Base-by-base conservation (phyloP, 257 asterid species). In the Perilla frutescens region DNA sequence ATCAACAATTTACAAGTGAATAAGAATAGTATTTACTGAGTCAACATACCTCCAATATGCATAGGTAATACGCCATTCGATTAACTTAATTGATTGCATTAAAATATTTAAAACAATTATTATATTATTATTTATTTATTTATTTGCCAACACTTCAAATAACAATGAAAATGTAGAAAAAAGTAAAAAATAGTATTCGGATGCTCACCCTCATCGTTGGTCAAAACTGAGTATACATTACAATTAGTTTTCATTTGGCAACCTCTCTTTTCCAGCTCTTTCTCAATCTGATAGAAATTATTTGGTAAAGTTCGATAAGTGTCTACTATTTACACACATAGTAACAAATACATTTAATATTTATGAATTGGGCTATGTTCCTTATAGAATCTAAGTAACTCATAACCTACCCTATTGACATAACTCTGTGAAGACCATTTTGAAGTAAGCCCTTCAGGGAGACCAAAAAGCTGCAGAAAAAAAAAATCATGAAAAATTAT, bases 371-470 rank as follows among this genome's bases (percentile, higher is more conserved):
- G 6, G 5, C 5, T 7, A 32, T 11, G 29, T 2, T 11, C 64
- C 44, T 12, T 2, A 60, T 2, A 36, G 8, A 11, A 9, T 8
- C 29, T 7, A 0, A 50, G 8, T 41, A 14, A 69, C 32, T 47
- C 6, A 0, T 0, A 20, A 36, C 14, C 75, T 76, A 91, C 97
- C 87, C 51, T 81, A 62, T 71, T 53, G 26, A 89, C 89, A 49
- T 83, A 89, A 55, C 70, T 77, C 53, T 83, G 87, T n/a, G 96
- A 89, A 7, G 84, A 76, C 84, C 83, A 69, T 73, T 76, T 87
- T 5, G 86, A 86, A 2, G 91, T 82, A 45, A 86, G 87, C 87
- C 93, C 74, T 77, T 83, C 82, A 49, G 93, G 89, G 56, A 84
- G 89, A 49, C 87, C 87, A 20, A 83, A 62, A 61, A 91, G 84